phyloP scores from a whole-genome alignment of 2,329 filamentous ascomycete species.

The Thermoascus crustaceus region DNA sequence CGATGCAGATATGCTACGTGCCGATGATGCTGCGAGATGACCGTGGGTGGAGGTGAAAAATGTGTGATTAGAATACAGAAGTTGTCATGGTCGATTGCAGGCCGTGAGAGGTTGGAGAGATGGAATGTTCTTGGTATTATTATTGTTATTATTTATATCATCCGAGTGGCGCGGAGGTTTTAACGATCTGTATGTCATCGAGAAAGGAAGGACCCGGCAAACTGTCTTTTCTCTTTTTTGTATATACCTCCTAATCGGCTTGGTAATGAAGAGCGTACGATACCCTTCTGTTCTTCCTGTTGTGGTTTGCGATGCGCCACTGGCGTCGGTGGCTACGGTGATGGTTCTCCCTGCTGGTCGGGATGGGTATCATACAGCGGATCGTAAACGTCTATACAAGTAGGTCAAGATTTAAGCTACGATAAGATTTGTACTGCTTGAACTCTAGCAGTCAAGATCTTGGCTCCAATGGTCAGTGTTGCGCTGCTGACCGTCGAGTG shows the following conservation, averaged over 20 bases:
- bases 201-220: neutral
- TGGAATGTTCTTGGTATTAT: constrained; percentile 1
- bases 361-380: no score
- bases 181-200: constrained; percentile 2
- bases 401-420: no score
- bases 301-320: neutral
- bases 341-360: neutral
- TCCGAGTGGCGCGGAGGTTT: neutral
- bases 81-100: neutral
- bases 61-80: neutral
- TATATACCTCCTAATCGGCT: constrained; percentile 31
- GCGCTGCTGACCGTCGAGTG: no score
- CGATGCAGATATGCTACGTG: constrained; percentile 1
- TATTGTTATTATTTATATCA: no score
- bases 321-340: no score
- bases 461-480: no score
- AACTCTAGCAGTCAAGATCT: no score
- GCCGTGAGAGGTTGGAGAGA: neutral
- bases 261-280: constrained; percentile 32
- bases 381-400: no score
- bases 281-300: constrained; percentile 14
- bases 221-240: constrained; percentile 12
- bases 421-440: no score
- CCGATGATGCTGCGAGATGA: neutral
- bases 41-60: neutral